These are phyloP conservation scores for Neoconidiobolus thromboides DNA, from an alignment of 371 early-diverging fungal genomes.

Conservation along the genomic window DNA sequence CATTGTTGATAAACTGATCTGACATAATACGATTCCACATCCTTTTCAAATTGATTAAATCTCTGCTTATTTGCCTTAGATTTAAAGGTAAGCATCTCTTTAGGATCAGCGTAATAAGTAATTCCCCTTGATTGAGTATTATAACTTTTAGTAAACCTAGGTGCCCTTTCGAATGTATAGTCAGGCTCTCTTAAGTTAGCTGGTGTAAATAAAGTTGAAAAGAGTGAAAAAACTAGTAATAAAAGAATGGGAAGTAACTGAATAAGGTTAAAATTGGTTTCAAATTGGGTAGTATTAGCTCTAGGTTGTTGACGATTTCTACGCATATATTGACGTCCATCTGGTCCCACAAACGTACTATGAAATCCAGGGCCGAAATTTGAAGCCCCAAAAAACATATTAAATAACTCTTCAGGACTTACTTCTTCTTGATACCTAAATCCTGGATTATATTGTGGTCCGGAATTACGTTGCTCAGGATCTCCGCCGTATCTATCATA, in stretches of 20 bases:
- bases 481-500: slow-evolving; percentile 79
- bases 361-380: slow-evolving; percentile 6
- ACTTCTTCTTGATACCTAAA: slow-evolving; percentile 45
- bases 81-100: not conserved
- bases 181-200: not conserved
- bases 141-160: not conserved
- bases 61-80: not conserved
- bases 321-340: slow-evolving; percentile 6
- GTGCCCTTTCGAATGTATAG: not conserved
- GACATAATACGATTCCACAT: not conserved
- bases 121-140: not conserved
- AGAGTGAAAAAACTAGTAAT: slow-evolving; percentile 23
- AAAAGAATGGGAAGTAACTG: slow-evolving; percentile 33
- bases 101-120: not conserved
- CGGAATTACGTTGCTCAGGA: slow-evolving; percentile 18
- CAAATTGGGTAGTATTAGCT: slow-evolving; percentile 10
- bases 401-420: slow-evolving; percentile 87
- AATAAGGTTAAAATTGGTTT: slow-evolving; percentile 13
- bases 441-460: not conserved
- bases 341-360: slow-evolving; percentile 15
- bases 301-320: slow-evolving; percentile 1
- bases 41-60: not conserved
- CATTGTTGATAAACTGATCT: not conserved
- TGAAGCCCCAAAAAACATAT: slow-evolving; percentile 84
- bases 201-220: slow-evolving; percentile 21